Percentiles rank a stretch among this genome's conserved stretches.
Evolutionary conservation across 1,284 basidiomycete species (phyloP).

Genomic region (Ustilago curta): DNA sequence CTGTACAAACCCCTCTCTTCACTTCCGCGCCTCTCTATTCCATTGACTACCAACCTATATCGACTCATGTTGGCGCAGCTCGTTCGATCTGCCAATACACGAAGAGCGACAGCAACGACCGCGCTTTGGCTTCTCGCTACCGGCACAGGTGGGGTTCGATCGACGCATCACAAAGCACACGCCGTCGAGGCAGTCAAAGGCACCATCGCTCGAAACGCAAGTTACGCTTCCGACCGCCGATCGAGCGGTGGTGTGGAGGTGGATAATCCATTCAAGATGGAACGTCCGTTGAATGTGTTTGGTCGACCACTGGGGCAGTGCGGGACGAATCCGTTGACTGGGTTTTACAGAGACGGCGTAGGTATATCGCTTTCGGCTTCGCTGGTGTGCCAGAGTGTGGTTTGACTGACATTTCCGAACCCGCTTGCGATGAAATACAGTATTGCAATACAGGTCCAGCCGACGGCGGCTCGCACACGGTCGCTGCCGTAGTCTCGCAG

Average conservation of each 20-base stretch:
- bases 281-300: constrained; percentile 54
- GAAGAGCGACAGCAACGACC: constrained; percentile 10
- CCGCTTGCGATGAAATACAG: background rate
- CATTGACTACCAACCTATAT: background rate
- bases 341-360: constrained; percentile 57
- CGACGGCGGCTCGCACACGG: constrained; percentile 55
- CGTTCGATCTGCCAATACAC: background rate
- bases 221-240: constrained; percentile 23
- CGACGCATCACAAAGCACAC: constrained; percentile 22
- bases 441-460: constrained; percentile 56
- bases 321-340: constrained; percentile 53
- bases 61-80: constrained; percentile 25
- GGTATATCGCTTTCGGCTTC: constrained; percentile 2
- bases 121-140: constrained; percentile 24
- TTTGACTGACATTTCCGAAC: background rate
- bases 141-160: background rate
- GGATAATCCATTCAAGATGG: constrained; percentile 49
- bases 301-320: constrained; percentile 48
- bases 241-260: background rate
- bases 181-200: constrained; percentile 10
- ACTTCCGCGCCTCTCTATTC: background rate
- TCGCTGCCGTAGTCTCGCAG: constrained; percentile 55
- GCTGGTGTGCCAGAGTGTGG: background rate
- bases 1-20: background rate
- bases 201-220: constrained; percentile 31